Evolutionary conservation across 2,329 filamentous ascomycete species (phyloP), one percentile per base, ranked within the genome.

Genomic region (Cercospora sesami): DNA sequence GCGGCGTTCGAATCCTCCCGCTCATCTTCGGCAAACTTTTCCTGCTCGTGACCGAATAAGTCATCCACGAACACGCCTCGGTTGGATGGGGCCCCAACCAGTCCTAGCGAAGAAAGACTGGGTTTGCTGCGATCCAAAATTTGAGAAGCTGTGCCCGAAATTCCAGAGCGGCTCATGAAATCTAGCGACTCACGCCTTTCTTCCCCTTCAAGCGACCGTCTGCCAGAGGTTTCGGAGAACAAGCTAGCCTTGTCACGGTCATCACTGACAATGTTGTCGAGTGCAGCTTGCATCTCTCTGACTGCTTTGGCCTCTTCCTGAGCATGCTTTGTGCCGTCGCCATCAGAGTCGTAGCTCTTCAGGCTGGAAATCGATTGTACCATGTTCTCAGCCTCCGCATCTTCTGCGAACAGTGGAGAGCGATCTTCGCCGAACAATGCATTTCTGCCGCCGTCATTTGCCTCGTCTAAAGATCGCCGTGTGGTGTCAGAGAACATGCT

Each of bases 41-140:
- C 88, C 75, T 96, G 92, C 71, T 98, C 94, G 1, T 89, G 91
- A 77, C 97, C 98, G 5, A 99, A 86, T 76, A 98, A 93, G 76
- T 98, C 92, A 72, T 97, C 92, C 6, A 92, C 88, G 78, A 99
- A 99, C 2, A 99, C 95, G 1, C 94, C 94, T 68, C 94, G 93
- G 23, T 93, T 90, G 16, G 92, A 93, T 14, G 92, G 91, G 5
- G 91, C 90, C 68, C 93, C 96, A 1, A 99, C 92, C 5, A 99
- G 86, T 0, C 95, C 95, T 3, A 99, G 82, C 0, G 95, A 97
- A 10, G 94, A 91, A 71, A 99, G 88, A 76, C 92, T 99, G 26
- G 93, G 94, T 79, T 91, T 96, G 30, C 88, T 86, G 69, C 74
- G 78, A 57, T 94, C 91, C 33, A 57, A 23, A 30, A 60, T 58